Evolutionary conservation across 371 early-diverging fungal genomes (phyloP), one percentile per base, ranked within the genome.

Genomic region (Apophysomyces elegans): DNA sequence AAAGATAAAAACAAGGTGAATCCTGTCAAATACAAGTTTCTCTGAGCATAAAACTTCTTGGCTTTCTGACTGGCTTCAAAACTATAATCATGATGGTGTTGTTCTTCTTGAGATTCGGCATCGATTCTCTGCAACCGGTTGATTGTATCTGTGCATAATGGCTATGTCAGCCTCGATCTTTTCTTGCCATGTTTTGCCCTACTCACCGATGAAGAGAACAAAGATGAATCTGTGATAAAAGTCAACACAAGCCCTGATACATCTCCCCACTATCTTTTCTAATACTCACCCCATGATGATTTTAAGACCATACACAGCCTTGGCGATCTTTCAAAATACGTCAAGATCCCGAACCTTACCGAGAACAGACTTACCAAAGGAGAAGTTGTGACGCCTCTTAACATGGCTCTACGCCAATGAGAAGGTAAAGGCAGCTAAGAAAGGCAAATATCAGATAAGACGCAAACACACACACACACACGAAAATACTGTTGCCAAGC

Each of bases 21-120:
- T 4, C 95, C 96, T 21, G 93, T 92, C 69, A 96, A 73, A 62
- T 96, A 89, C 77, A 95, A 84, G 78, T 96, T 96, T 72, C 96
- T 86, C 78, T 96, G 96, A 35, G 91, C 92, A 65, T 95, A 94
- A 71, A 96, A 94, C 70, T 88, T 87, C 68, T 86, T 86, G 8
- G 91, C 86, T 66, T 88, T 85, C 37, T 86, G 73, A 65, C 79
- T 84, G 39, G 89, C 80, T 61, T 91, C 89, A n/a, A 78, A 69
- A 39, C 82, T 79, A 54, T 79, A 73, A 46, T 83, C 85, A 50
- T 72, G 74, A 18, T 68, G 64, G 47, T 58, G 79, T 12, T 75
- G 75, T 14, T 74, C 76, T 37, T 73, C 74, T n/a, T 74, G 72
- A 13, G 77, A 73, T 18, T 67, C 63, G 14, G 65, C 57, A 37